Evolutionary conservation across 257 asterid genomes (phyloP).

Genomic region (Echites panduratus): DNA sequence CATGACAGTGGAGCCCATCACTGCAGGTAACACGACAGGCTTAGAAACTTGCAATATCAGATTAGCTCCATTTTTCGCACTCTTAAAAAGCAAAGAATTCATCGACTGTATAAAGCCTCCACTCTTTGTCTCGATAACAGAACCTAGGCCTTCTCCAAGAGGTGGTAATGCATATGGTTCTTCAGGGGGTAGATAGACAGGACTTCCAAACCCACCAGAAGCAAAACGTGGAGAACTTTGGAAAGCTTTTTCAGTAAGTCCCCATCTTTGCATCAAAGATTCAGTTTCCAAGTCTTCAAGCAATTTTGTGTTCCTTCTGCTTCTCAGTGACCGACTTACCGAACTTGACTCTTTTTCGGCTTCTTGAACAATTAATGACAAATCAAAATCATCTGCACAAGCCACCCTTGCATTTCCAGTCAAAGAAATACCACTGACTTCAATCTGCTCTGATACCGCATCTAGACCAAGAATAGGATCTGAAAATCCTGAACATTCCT

Average conservation of each 20-base stretch:
- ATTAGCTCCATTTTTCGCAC: conserved; percentile 64
- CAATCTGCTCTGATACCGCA: conserved; percentile 25
- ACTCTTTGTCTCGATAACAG: conserved; percentile 31
- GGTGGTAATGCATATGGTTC: conserved; percentile 43
- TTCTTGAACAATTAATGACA: conserved; percentile 40
- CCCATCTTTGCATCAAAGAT: conserved; percentile 72
- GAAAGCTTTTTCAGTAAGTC: conserved; percentile 56
- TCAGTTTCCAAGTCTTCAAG: conserved; percentile 80
- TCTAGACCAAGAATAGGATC: conserved; percentile 30
- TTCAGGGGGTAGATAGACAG: conserved; percentile 54
- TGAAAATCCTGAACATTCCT: conserved; percentile 25
- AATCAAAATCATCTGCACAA: conserved; percentile 46
- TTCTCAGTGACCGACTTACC: conserved; percentile 37
- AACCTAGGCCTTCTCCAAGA: conserved; percentile 67
- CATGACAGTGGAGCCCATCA: conserved; percentile 50
- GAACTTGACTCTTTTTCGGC: conserved; percentile 30
- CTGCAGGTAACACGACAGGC: conserved; percentile 58
- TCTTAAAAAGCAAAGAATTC: conserved; percentile 58
- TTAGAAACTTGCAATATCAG: conserved; percentile 66
- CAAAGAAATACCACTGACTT: conserved; percentile 21
- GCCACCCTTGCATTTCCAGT: conserved; percentile 24
- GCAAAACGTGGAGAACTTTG: conserved; percentile 42
- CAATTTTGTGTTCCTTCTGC: conserved; percentile 49
- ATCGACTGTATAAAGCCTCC: conserved; percentile 68
- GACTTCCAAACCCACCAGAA: conserved; percentile 92